Conservation (phyloP, 495 filamentous ascomycete species). For the Patellaria atrata region DNA sequence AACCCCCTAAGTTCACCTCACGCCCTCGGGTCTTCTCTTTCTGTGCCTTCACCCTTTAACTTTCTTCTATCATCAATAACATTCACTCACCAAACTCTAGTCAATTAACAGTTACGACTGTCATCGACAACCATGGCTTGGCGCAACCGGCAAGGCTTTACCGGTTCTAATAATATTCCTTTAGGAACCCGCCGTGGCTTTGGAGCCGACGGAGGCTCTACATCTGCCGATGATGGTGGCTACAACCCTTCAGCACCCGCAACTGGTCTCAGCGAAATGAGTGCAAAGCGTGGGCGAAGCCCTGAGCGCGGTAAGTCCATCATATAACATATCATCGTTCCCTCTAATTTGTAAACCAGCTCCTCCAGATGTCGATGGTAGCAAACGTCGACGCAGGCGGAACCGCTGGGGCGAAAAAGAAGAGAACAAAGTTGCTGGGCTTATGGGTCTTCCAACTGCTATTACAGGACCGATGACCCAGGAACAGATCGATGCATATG, state of each 20-base stretch:
- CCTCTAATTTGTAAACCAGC: constrained; percentile 10
- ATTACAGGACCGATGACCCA: constrained; percentile 95
- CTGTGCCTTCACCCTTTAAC: no score
- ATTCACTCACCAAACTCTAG: no score
- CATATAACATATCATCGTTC: not conserved
- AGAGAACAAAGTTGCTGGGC: constrained; percentile 93
- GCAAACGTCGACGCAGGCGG: constrained; percentile 82
- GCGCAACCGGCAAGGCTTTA: constrained; percentile 91
- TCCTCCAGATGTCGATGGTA: constrained; percentile 45
- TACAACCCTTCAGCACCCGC: constrained; percentile 42
- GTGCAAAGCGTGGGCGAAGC: constrained; percentile 62
- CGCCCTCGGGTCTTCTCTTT: no score
- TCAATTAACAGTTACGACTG: no score
- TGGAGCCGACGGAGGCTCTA: constrained; percentile 43
- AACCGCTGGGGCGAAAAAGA: constrained; percentile 94
- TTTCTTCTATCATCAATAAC: no score
- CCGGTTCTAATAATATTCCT: constrained; percentile 96
- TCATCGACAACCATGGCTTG: constrained; percentile 52
- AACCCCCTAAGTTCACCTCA: no score
- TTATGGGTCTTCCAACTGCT: constrained; percentile 93
- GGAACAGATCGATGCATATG: constrained; percentile 95
- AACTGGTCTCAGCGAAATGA: constrained; percentile 31
- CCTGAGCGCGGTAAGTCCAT: constrained; percentile 42
- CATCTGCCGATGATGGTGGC: constrained; percentile 38
- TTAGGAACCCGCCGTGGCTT: constrained; percentile 80